Evolutionary conservation across 1,139 yeast species (phyloP), one percentile per base, ranked within the genome.

Genomic region (Blastobotrys arbuscula): DNA sequence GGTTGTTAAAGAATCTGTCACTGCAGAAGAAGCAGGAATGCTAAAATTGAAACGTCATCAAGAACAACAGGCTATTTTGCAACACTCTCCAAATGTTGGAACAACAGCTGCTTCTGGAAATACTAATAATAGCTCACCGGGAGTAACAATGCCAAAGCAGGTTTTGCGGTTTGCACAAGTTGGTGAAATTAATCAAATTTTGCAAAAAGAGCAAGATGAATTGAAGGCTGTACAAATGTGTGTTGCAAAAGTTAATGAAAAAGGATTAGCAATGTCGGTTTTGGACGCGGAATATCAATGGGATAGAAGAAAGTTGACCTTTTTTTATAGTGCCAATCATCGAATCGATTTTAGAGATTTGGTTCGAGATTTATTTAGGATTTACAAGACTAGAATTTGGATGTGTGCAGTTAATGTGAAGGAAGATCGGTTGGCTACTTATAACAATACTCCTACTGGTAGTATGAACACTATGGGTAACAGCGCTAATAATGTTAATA

Each of bases 381-480:
- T 88, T 53, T 92, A 89, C 75, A 92, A 92, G 70, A 92, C 97
- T 1, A 78, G 98, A 63, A 92, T 92, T 59, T 94, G 98, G 98
- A 78, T 90, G 75, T 90, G 97, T 71, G 95, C 97, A 2, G 87
- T 90, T 21, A 55, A 53, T 34, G 31, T 28, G 4, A 28, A 28
- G 13, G 31, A 28, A 28, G 31, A 28, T 3, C 31, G 31, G 21
- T n/a, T 41, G 39, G 24, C 37, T 23, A 41, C 21, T 19, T 26
- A 35, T n/a, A 12, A 19, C n/a, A 30, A 31, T 2, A 21, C 39
- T n/a, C 19, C n/a, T 23, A 10, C 8, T 3, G 9, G 18, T n/a
- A 39, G 31, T 6, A 34, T 23, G 30, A 28, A n/a, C 10, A 16
- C 9, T 33, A 28, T 13, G 9, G 31, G 12, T 28, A 10, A 9